Evolutionary conservation across 331 rosid genomes (phyloP).

Genomic region (Quercus lobata): DNA sequence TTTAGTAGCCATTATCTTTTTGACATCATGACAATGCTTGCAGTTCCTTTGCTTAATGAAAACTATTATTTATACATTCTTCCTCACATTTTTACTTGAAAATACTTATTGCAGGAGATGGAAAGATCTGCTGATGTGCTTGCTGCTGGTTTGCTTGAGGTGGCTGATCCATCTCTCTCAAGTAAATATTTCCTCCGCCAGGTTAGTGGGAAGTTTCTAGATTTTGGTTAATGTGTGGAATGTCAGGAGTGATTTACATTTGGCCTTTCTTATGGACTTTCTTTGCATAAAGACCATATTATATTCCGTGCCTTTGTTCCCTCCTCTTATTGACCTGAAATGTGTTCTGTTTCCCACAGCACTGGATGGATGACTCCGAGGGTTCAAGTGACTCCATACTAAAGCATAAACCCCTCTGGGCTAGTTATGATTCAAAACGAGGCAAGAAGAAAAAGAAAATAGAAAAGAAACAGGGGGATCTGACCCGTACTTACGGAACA

Average conservation of each 20-base stretch:
- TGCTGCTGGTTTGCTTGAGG: conserved; percentile 98
- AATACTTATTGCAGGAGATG: conserved; percentile 71
- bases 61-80: background rate
- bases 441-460: conserved; percentile 51
- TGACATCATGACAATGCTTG: background rate
- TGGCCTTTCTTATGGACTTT: background rate
- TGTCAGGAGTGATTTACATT: background rate
- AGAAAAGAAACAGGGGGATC: conserved; percentile 68
- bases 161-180: conserved; percentile 94
- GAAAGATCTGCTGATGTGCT: conserved; percentile 94
- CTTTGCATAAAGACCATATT: background rate
- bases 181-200: conserved; percentile 80
- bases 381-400: conserved; percentile 69
- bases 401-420: conserved; percentile 97
- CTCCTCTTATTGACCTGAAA: background rate
- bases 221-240: background rate
- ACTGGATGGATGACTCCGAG: conserved; percentile 71
- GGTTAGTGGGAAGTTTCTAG: conserved; percentile 28
- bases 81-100: conserved; percentile 7
- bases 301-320: background rate
- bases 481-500: conserved; percentile 87
- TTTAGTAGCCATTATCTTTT: background rate
- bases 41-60: background rate
- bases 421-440: conserved; percentile 62
- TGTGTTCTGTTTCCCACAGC: conserved; percentile 29